Evolutionary conservation across 352 stramenopile species (phyloP), one percentile per base, ranked within the genome.

Genomic region (Phytophthora pini): DNA sequence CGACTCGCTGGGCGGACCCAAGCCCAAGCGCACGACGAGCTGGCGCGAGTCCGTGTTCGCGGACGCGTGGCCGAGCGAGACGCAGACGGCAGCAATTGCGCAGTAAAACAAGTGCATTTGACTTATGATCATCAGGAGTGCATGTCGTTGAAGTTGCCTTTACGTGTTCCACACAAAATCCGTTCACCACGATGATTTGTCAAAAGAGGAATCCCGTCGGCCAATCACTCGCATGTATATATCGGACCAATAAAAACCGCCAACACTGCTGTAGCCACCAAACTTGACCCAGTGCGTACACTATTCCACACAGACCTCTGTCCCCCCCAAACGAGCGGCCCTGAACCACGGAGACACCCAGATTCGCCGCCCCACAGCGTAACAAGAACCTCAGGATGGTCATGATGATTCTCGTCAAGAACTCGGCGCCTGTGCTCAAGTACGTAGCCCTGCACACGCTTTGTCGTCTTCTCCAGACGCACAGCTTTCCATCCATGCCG

Each of bases 381-480:
- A 55, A 41, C 49, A 74, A 55, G 47, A 65, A 59, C 52, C 48
- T 61, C 32, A 70, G 27, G 58, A 80, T 72, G 66, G 76, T 78
- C 64, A 78, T 80, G 71, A 79, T 83, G 76, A 69, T 87, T 54
- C 46, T 76, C 61, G 68, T 76, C 56, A 80, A 87, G 71, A 80
- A 80, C 57, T 73, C 76, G 46, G 61, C 74, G 50, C 68, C 79
- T 47, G 56, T 68, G 52, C 76, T 87, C 68, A 87, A 87, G 79
- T 87, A 46, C 65, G 79, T 85, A 52, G 5, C 20, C 26, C 0
- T 17, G 12, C n/a, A 24, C 36, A 24, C 6, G 6, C n/a, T 10
- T 6, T 20, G 24, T 13, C 9, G 26, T 61, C 10, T 45, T 53
- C 36, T 53, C 1, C 13, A 52, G 36, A 50, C 43, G 22, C 44